phyloP scores from a whole-genome alignment of 768 basidiomycete species.

The Lanmaoa pseudosensibilis region DNA sequence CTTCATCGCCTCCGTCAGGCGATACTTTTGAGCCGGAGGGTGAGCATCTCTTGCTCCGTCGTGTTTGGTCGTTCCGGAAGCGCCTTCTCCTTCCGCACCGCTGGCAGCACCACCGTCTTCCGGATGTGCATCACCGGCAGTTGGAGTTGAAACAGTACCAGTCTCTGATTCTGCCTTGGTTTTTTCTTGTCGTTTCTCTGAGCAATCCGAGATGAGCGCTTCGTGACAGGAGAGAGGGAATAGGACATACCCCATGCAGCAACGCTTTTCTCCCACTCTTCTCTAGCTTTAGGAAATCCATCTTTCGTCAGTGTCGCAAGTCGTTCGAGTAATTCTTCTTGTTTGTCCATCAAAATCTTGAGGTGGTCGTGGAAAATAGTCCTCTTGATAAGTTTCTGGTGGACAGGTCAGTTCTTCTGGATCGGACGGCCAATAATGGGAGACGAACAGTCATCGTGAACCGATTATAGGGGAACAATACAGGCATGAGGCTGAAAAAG shows the following conservation, averaged over 20 bases:
- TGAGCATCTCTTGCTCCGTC: constrained; percentile 44
- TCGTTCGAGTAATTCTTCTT: constrained; percentile 65
- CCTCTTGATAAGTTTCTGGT: constrained; percentile 88
- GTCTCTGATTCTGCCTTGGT: constrained; percentile 35
- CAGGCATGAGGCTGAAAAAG: constrained; percentile 88
- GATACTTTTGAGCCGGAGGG: constrained; percentile 74
- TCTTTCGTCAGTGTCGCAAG: constrained; percentile 61
- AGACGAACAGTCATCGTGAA: constrained; percentile 83
- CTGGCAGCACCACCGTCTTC: constrained; percentile 36
- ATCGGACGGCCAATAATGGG: neutral
- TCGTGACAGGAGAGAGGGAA: neutral
- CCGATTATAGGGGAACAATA: constrained; percentile 89
- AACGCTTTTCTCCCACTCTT: constrained; percentile 76
- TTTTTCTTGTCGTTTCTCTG: constrained; percentile 62
- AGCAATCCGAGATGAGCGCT: neutral
- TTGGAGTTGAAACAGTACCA: constrained; percentile 34
- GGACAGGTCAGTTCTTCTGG: constrained; percentile 7
- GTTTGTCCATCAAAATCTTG: constrained; percentile 60
- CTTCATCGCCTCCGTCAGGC: constrained; percentile 82
- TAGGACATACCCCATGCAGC: constrained; percentile 60
- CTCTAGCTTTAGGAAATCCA: constrained; percentile 66
- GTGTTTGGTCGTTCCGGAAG: constrained; percentile 21
- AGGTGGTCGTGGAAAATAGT: constrained; percentile 80
- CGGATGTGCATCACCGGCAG: constrained; percentile 18
- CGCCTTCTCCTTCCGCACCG: constrained; percentile 28